phyloP scores from a whole-genome alignment of 169 alveolate genomes.

The Plasmodium falciparum region DNA sequence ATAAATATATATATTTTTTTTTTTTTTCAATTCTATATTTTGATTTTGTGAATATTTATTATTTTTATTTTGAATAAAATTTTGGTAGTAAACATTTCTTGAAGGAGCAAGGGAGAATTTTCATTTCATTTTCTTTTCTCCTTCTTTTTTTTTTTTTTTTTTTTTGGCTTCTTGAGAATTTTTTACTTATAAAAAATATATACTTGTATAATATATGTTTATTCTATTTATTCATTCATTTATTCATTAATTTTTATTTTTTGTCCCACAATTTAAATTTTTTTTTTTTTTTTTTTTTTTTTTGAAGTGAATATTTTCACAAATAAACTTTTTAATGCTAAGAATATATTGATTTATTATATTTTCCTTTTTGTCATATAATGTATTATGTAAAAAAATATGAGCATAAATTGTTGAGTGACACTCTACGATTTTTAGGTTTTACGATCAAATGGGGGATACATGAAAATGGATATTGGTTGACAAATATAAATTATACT shows the following conservation, averaged over 20 bases:
- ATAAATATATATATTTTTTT: background rate
- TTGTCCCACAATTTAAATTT: too few species aligned
- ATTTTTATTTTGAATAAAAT: background rate
- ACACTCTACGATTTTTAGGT: slow-evolving; percentile 63
- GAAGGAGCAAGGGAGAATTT: background rate
- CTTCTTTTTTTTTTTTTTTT: background rate
- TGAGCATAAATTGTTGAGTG: slow-evolving; percentile 55
- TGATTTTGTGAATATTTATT: background rate
- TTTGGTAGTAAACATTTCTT: background rate
- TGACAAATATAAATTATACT: slow-evolving; percentile 48
- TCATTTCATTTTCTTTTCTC: background rate
- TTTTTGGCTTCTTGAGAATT: background rate
- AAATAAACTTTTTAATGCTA: background rate
- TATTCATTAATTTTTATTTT: too few species aligned
- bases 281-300: too few species aligned
- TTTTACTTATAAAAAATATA: background rate
- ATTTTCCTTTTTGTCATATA: slow-evolving; percentile 1
- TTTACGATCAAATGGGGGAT: slow-evolving; percentile 74
- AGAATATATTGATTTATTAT: background rate
- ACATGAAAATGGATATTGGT: slow-evolving; percentile 75
- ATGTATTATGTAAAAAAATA: slow-evolving; percentile 73
- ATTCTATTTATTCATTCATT: too few species aligned
- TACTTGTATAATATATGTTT: background rate
- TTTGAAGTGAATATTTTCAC: background rate
- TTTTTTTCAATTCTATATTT: slow-evolving; percentile 2